These are phyloP conservation scores for Chloromonas sp. DNA, from an alignment of 163 green algal species.

Conservation along the genomic window DNA sequence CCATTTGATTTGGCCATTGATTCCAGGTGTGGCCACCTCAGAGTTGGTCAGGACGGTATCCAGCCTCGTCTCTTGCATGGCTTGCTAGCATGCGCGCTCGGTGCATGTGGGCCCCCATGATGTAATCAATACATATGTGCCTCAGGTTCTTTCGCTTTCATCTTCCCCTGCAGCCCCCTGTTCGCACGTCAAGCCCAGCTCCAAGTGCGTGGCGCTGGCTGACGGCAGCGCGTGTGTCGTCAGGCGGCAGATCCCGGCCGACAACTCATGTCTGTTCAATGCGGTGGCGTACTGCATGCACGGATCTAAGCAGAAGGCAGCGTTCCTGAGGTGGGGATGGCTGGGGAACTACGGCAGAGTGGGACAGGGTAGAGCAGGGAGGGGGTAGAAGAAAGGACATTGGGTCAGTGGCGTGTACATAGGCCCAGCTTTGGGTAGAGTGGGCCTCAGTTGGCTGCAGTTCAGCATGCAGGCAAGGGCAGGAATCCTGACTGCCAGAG, in stretches of 20 bases:
- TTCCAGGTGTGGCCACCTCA: no score
- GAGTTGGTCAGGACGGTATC: no score
- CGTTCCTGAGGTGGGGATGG: constrained; percentile 25
- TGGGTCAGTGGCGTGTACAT: neutral
- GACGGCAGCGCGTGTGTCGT: constrained; percentile 56
- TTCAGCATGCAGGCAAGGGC: neutral
- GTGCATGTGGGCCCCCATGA: no score
- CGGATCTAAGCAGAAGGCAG: constrained; percentile 35
- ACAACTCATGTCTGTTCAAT: constrained; percentile 83
- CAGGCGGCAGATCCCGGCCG: constrained; percentile 54
- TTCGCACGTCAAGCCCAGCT: constrained; percentile 23
- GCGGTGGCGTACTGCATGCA: constrained; percentile 50
- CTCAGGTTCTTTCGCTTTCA: no score
- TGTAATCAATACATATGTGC: no score
- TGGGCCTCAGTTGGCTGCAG: neutral
- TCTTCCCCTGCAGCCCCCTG: constrained; percentile 21
- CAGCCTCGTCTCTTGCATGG: no score
- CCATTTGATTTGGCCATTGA: no score
- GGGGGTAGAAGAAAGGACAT: neutral
- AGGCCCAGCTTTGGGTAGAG: neutral
- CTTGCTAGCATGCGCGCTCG: no score
- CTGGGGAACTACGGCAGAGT: constrained; percentile 2
- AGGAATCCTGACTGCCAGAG: no score
- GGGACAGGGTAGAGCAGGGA: neutral
- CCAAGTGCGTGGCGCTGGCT: constrained; percentile 36